Evolutionary conservation across 768 basidiomycete species (phyloP).

Genomic region (Russula abietina): DNA sequence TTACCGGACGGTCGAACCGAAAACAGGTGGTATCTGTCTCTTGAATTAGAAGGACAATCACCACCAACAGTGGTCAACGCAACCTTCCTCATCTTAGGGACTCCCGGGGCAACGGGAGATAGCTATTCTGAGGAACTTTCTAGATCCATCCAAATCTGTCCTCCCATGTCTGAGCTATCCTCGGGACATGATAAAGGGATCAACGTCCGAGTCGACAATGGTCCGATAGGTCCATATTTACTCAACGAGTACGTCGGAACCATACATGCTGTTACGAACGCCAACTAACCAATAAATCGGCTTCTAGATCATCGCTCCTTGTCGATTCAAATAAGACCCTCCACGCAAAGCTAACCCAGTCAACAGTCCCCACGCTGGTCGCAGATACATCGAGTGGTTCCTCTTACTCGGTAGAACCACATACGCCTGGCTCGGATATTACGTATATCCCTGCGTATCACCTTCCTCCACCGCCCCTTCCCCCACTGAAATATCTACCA

Average conservation of each 20-base stretch:
- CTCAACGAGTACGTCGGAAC: constrained; percentile 44
- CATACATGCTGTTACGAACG: not conserved
- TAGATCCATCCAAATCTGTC: not conserved
- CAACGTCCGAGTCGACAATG: constrained; percentile 7
- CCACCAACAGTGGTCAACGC: constrained; percentile 33
- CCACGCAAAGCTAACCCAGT: constrained; percentile 25
- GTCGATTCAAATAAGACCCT: constrained; percentile 26
- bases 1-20: constrained; percentile 18
- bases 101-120: not conserved
- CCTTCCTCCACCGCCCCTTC: not conserved
- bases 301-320: constrained; percentile 28
- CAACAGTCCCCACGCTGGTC: constrained; percentile 1
- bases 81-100: constrained; percentile 2
- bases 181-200: constrained; percentile 6
- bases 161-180: not conserved
- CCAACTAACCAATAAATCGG: not conserved
- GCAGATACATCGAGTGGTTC: constrained; percentile 1
- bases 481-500: not conserved
- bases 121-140: not conserved
- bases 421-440: not conserved
- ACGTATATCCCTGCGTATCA: not conserved
- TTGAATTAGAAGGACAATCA: constrained; percentile 53
- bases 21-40: constrained; percentile 43
- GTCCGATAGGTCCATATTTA: constrained; percentile 33
- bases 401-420: not conserved